Evolutionary conservation across 2,329 filamentous ascomycete genomes (phyloP).

Genomic region (Colletotrichum theobromicola): DNA sequence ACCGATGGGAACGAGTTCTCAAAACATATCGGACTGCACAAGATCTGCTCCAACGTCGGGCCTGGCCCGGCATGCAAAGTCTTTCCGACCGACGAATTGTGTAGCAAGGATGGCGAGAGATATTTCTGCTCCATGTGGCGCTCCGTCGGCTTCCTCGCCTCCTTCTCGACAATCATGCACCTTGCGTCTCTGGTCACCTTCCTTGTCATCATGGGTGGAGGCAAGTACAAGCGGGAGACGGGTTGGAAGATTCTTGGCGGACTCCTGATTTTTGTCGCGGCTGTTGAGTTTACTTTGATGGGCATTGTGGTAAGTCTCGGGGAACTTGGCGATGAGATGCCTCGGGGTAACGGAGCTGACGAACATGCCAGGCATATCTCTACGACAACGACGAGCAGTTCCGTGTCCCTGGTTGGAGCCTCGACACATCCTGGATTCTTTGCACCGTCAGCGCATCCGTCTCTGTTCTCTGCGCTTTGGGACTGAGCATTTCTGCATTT

Average conservation of each 20-base stretch:
- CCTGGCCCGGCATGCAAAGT: slow-evolving; percentile 62
- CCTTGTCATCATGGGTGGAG: slow-evolving; percentile 76
- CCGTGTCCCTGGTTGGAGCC: slow-evolving; percentile 76
- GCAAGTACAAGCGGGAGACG: slow-evolving; percentile 77
- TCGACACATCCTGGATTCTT: slow-evolving; percentile 81
- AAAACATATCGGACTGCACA: slow-evolving; percentile 79
- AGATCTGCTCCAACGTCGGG: slow-evolving; percentile 73
- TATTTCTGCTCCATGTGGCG: slow-evolving; percentile 94
- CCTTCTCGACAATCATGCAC: slow-evolving; percentile 81
- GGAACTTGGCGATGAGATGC: neutral
- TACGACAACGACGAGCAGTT: slow-evolving; percentile 86
- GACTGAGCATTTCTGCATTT: slow-evolving; percentile 70
- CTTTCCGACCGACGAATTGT: slow-evolving; percentile 74
- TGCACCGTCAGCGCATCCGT: slow-evolving; percentile 62
- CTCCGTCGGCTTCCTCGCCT: slow-evolving; percentile 85
- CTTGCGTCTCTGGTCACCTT: slow-evolving; percentile 83
- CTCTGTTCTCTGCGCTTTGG: slow-evolving; percentile 57
- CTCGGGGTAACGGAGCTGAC: neutral
- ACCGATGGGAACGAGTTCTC: slow-evolving; percentile 51
- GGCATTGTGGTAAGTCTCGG: slow-evolving; percentile 75
- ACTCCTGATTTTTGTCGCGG: slow-evolving; percentile 68
- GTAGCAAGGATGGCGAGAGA: slow-evolving; percentile 63
- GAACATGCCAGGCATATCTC: slow-evolving; percentile 72
- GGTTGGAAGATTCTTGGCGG: slow-evolving; percentile 81
- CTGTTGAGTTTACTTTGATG: slow-evolving; percentile 79